Conservation (phyloP, 371 early-diverging fungal species). For the Mucor mucedo region DNA sequence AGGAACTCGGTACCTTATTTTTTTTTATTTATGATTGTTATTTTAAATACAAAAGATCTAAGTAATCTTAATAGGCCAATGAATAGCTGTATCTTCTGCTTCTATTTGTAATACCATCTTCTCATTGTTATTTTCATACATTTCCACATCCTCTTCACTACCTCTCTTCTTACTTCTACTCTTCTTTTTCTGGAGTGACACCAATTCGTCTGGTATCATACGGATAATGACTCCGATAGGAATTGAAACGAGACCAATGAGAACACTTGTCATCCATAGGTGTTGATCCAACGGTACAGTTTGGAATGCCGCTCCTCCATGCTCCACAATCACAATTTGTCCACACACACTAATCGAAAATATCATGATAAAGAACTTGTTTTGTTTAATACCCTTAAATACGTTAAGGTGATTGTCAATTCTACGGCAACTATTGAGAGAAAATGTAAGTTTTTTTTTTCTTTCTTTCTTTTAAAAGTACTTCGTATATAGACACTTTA, state of each 20-base stretch:
- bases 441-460: not conserved
- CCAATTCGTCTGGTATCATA: conserved; percentile 58
- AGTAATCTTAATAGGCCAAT: not conserved
- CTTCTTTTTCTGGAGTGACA: conserved; percentile 2
- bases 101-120: not conserved
- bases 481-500: conserved; percentile 7
- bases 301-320: conserved; percentile 68
- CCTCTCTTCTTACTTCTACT: not conserved
- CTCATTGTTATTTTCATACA: not conserved
- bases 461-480: not conserved
- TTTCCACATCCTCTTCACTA: not conserved
- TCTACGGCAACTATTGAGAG: conserved; percentile 58
- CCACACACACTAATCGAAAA: conserved; percentile 58
- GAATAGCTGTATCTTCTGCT: not conserved
- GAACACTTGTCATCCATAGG: conserved; percentile 74
- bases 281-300: conserved; percentile 49
- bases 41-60: not conserved
- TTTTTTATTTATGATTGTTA: too few relatives aligned
- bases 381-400: conserved; percentile 58
- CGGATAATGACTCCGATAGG: conserved; percentile 76
- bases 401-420: conserved; percentile 70
- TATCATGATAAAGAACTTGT: conserved; percentile 66
- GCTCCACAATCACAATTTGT: conserved; percentile 67
- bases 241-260: conserved; percentile 69
- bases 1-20: too few relatives aligned